Base-by-base conservation (phyloP, 805 yeast species). In the Starmerella stigmatis region DNA sequence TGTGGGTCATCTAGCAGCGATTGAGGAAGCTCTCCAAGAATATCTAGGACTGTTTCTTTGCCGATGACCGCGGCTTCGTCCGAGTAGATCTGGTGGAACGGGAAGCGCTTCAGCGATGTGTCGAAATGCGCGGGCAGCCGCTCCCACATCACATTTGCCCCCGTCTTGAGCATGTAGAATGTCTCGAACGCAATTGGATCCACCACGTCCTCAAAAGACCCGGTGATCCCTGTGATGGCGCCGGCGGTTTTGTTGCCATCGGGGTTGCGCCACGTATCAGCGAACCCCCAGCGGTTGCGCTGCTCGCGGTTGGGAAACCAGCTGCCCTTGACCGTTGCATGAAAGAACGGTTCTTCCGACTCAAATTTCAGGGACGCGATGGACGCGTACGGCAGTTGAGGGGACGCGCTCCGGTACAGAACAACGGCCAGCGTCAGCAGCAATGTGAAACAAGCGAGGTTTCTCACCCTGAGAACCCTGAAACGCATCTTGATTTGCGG, bases 81-180 rank as follows among this genome's bases (percentile, higher is more conserved):
- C 3, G 65, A 57, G 53, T 66, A 66, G 8, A 65, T 41, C 26
- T 57, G 66, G 50, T 61, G 65, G 36, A 63, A 52, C 13, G 60
- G 62, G 23, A 63, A 54, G 17, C 60, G 53, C 15, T 63, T 60
- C 19, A 64, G 49, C 2, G 68, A 63, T 8, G 68, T 64, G 19
- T 50, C 45, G n/a, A 64, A 33, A 44, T 66, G 70, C 15, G 62
- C 48, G 6, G 70, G 70, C 39, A 66, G 41, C 17, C 67, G 59
- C 17, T 60, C 50, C 67, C 66, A 65, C 48, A 60, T 51, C 2
- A 58, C 62, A 4, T 62, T 57, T 13, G 62, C 60, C n/a, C 68
- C 67, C 1, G 68, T 63, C 41, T 65, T 64, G 35, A 66, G 51
- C 64, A 66, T 58, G n/a, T 60, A 46, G 42, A 60, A 63, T 4